A percentile compares a stretch with the other conserved stretches of the same genome.
Conservation (phyloP, 129 eudicot species). For the Chrysanthemum seticuspe region DNA sequence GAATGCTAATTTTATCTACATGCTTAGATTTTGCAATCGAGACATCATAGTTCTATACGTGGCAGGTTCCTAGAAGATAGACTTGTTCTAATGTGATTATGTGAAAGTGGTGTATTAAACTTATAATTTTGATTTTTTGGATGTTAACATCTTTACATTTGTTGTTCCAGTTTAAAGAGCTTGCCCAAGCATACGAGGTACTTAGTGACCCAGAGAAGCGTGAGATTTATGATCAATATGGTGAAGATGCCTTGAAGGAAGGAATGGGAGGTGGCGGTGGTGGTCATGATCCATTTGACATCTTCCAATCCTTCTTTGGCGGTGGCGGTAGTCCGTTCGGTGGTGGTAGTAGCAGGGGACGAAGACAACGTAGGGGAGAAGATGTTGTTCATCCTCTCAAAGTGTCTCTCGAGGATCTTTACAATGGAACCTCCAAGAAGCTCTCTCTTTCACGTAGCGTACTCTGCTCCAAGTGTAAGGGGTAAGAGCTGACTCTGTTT, state of each 20-base stretch:
- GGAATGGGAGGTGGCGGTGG: slow-evolving; percentile 87
- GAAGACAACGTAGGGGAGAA: slow-evolving; percentile 79
- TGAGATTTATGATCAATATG: slow-evolving; percentile 83
- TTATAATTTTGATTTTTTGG: too few relatives aligned
- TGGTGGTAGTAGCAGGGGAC: slow-evolving; percentile 75
- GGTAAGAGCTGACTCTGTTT: slow-evolving; percentile 38
- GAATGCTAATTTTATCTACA: too few relatives aligned
- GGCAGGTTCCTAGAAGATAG: too few relatives aligned
- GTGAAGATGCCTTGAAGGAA: slow-evolving; percentile 91
- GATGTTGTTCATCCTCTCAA: slow-evolving; percentile 78
- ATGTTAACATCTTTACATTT: too few relatives aligned
- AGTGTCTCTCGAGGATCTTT: slow-evolving; percentile 75
- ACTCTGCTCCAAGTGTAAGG: slow-evolving; percentile 67
- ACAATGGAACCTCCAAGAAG: slow-evolving; percentile 61
- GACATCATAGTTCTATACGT: too few relatives aligned
- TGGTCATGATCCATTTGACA: slow-evolving; percentile 84
- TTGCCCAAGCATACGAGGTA: slow-evolving; percentile 83
- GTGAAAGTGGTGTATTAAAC: too few relatives aligned
- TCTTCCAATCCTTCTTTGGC: slow-evolving; percentile 82
- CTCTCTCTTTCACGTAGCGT: slow-evolving; percentile 75
- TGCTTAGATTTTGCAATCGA: too few relatives aligned
- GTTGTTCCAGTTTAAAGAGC: slow-evolving; percentile 61
- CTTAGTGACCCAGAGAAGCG: slow-evolving; percentile 84
- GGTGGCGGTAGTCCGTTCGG: slow-evolving; percentile 76
- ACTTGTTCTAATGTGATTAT: too few relatives aligned